Percentiles rank a stretch among this genome's conserved stretches.
Conservation (phyloP, 1,139 yeast genomes). For the Magnusiomyces ingens region DNA sequence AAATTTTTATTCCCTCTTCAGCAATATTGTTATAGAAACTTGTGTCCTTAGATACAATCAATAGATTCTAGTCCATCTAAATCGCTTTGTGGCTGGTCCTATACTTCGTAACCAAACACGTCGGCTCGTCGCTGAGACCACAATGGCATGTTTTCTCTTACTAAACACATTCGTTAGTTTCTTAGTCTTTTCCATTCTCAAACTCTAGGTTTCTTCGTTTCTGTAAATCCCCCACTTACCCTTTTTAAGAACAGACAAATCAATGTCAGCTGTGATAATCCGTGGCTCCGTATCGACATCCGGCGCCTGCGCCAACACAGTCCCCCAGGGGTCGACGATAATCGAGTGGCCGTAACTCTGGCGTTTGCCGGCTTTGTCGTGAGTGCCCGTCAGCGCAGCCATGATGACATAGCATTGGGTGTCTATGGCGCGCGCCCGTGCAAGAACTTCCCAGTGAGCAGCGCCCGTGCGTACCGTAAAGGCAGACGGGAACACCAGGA, state of each 20-base stretch:
- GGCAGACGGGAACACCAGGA: conserved; percentile 81
- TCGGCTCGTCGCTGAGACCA: conserved; percentile 63
- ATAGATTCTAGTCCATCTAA: too few relatives aligned
- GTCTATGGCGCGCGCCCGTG: conserved; percentile 78
- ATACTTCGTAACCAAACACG: conserved; percentile 33
- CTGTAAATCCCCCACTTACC: conserved; percentile 36
- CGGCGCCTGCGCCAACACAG: conserved; percentile 54
- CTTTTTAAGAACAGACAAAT: conserved; percentile 41
- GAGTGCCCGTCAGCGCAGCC: conserved; percentile 89
- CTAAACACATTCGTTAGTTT: conserved; percentile 20
- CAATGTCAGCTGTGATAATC: conserved; percentile 65
- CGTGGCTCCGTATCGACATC: conserved; percentile 47
- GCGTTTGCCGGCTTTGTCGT: conserved; percentile 41
- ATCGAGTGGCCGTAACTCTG: conserved; percentile 79
- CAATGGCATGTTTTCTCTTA: conserved; percentile 69
- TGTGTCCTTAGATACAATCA: too few relatives aligned
- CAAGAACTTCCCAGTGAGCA: conserved; percentile 82
- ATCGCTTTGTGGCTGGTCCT: too few relatives aligned
- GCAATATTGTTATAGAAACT: too few relatives aligned
- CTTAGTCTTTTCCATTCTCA: not conserved
- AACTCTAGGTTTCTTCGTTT: not conserved
- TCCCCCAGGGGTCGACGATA: conserved; percentile 90
- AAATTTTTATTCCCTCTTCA: too few relatives aligned
- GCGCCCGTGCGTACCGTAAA: conserved; percentile 87
- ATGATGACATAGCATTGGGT: conserved; percentile 80